A percentile compares a stretch with the other conserved stretches of the same genome.
Evolutionary conservation across 495 filamentous ascomycete genomes (phyloP).

Genomic region (Cryomyces minteri): DNA sequence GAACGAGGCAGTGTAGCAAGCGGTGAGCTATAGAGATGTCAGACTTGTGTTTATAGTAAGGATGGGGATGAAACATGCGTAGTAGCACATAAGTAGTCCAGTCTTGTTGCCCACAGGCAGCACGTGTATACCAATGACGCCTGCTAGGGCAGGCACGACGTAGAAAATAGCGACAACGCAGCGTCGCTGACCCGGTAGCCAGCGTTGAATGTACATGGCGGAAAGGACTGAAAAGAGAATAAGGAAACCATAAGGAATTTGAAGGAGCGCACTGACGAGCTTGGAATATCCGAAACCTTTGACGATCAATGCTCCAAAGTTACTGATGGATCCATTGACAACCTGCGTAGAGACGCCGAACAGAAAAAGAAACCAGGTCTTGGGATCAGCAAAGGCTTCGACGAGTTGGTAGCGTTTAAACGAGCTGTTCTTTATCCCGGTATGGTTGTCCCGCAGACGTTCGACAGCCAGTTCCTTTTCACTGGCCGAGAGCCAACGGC

Average conservation of each 20-base stretch:
- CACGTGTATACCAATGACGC: neutral
- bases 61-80: too few relatives aligned
- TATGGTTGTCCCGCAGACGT: conserved; percentile 10
- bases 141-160: neutral
- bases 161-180: neutral
- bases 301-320: conserved; percentile 44
- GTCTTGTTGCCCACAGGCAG: neutral
- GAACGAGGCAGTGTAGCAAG: neutral
- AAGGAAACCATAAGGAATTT: conserved; percentile 25
- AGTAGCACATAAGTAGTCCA: too few relatives aligned
- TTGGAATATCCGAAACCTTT: conserved; percentile 42
- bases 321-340: conserved; percentile 23
- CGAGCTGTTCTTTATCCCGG: conserved; percentile 8
- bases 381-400: conserved; percentile 32
- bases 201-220: neutral
- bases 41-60: neutral
- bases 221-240: neutral
- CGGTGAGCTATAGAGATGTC: neutral
- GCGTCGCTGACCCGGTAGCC: too few relatives aligned
- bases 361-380: too few relatives aligned
- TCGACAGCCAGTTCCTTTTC: conserved; percentile 14
- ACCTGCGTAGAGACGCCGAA: too few relatives aligned
- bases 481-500: conserved; percentile 16
- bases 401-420: conserved; percentile 7
- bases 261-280: conserved; percentile 26